Percentiles rank a stretch among this genome's conserved stretches.
Conservation (phyloP, 2,329 filamentous ascomycete genomes). For the Neonectria coccinea region DNA sequence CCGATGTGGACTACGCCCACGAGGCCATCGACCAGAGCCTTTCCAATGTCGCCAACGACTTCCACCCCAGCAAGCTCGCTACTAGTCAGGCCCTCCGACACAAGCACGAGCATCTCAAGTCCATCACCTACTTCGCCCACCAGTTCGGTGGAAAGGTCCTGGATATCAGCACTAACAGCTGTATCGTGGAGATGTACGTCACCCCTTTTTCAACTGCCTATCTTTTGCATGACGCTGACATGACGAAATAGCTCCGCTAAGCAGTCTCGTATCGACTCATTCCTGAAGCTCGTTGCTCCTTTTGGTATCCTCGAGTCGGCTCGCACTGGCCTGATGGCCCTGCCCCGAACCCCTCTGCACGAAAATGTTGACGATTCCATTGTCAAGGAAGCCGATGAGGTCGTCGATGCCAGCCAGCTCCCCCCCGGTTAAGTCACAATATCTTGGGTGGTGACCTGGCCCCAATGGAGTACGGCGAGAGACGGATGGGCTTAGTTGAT, state of each 20-base stretch:
- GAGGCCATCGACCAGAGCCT: constrained; percentile 56
- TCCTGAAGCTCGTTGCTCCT: constrained; percentile 93
- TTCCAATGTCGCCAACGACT: constrained; percentile 71
- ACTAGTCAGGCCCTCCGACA: constrained; percentile 90
- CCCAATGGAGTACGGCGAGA: constrained; percentile 46
- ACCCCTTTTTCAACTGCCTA: background rate
- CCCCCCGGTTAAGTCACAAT: constrained; percentile 78
- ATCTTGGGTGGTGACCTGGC: constrained; percentile 30
- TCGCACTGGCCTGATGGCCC: constrained; percentile 94
- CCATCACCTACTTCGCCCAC: constrained; percentile 95
- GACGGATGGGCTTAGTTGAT: constrained; percentile 44
- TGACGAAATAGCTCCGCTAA: constrained; percentile 79
- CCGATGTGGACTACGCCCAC: constrained; percentile 58
- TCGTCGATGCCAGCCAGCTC: constrained; percentile 93
- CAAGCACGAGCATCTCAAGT: constrained; percentile 97
- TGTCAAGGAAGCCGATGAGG: constrained; percentile 89
- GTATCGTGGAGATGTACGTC: constrained; percentile 95
- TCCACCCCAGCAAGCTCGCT: constrained; percentile 89
- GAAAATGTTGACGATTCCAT: constrained; percentile 76
- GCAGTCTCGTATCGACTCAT: constrained; percentile 92
- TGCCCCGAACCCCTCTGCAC: constrained; percentile 90
- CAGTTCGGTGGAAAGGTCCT: constrained; percentile 98
- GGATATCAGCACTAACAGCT: constrained; percentile 98
- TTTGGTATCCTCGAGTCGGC: constrained; percentile 98
- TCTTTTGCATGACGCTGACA: constrained; percentile 39